A percentile compares a stretch with the other conserved stretches of the same genome.
Conservation (phyloP, 768 basidiomycete species). For the Aureoboletus auriporus region DNA sequence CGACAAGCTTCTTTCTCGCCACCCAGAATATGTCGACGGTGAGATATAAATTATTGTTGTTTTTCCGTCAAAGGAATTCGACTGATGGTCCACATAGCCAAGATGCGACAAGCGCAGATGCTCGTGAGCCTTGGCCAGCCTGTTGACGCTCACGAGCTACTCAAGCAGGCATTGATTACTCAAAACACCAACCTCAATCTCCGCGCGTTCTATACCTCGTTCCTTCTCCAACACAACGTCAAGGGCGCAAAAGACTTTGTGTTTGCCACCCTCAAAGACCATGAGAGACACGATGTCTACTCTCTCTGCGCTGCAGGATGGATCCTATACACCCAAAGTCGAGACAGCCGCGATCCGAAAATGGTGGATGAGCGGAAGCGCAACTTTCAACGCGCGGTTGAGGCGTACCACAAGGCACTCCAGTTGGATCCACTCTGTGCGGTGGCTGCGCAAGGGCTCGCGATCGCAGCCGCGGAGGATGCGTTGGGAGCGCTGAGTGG, state of each 20-base stretch:
- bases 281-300: slow-evolving; percentile 86
- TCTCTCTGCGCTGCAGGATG: slow-evolving; percentile 87
- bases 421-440: slow-evolving; percentile 81
- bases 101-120: slow-evolving; percentile 87
- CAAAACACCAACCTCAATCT: slow-evolving; percentile 78
- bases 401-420: slow-evolving; percentile 91
- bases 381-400: slow-evolving; percentile 77
- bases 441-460: slow-evolving; percentile 92
- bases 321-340: slow-evolving; percentile 80
- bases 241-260: slow-evolving; percentile 86
- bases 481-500: slow-evolving; percentile 68
- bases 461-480: slow-evolving; percentile 92
- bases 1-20: slow-evolving; percentile 78
- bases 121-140: slow-evolving; percentile 61
- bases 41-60: too few species aligned
- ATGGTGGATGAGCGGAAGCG: slow-evolving; percentile 61
- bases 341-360: slow-evolving; percentile 73
- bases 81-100: slow-evolving; percentile 52
- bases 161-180: slow-evolving; percentile 85
- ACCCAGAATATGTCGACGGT: slow-evolving; percentile 98
- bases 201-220: slow-evolving; percentile 90
- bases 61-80: not conserved
- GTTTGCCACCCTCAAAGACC: slow-evolving; percentile 80
- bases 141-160: slow-evolving; percentile 79
- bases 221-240: slow-evolving; percentile 75